Evolutionary conservation across 2,329 filamentous ascomycete genomes (phyloP), one percentile per base, ranked within the genome.

Genomic region (Ceratocystis ficicola): DNA sequence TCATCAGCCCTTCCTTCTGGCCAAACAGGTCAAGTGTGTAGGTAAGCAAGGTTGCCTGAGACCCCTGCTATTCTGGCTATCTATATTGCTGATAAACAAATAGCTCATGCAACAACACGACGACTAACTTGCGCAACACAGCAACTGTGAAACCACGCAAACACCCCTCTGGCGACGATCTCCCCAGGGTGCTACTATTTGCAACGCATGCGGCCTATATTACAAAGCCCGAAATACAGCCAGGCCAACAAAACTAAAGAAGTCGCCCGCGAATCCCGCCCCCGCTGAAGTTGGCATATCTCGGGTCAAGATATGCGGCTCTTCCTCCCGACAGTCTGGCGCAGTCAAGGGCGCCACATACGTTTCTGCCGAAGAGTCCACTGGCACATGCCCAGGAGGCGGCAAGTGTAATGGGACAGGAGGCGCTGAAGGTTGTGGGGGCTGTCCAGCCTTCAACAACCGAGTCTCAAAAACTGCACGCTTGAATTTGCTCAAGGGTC

Each of bases 391-490:
- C 74, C 94, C 94, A 15, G 94, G 94, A 46, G 93, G 93, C 69
- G 94, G 94, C 48, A 88, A 88, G 67, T 99, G 94, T 75, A 97
- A 99, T 74, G 94, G 94, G 61, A 97, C 94, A 25, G 94, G 94
- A 57, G 94, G 94, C 64, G 91, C 94, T 41, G 90, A 95, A 73
- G 93, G 91, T 22, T 99, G 94, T 74, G 91, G 90, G 74, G 94
- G 94, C 12, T 99, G 94, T 73, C 94, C 94, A 44, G 94, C 94
- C 1, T 99, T 90, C 79, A 99, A 99, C 80, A 99, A 99, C 73
- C 85, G 94, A 64, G 86, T 97, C 48, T 89, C 93, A 44, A 97
- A 96, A 75, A 89, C 85, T 60, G 88, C 89, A 20, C 87, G 88
- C 73, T 83, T 88, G 70, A 86, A 79, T 65, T 78, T 85, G 65